Evolutionary conservation across 108 stramenopile genomes (phyloP).

Genomic region (Ochromonas danica): DNA sequence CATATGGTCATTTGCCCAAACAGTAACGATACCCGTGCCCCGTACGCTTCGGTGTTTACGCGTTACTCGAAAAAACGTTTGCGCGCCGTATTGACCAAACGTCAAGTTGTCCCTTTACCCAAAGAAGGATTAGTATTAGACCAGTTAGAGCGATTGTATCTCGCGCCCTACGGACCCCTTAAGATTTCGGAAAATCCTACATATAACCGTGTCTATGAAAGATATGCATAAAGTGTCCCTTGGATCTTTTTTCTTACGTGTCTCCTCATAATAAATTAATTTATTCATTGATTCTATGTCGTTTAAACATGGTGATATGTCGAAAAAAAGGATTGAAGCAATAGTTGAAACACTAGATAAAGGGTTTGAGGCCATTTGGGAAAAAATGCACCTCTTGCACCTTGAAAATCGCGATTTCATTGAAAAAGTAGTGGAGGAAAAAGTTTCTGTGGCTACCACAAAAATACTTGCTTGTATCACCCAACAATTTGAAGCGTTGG

Average conservation of each 20-base stretch:
- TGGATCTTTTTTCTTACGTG: slow-evolving; percentile 16
- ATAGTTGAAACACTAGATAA: slow-evolving; percentile 17
- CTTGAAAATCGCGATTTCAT: slow-evolving; percentile 16
- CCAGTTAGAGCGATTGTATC: slow-evolving; percentile 15
- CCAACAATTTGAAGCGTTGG: slow-evolving; percentile 15
- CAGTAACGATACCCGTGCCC: slow-evolving; percentile 13
- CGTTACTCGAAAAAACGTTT: slow-evolving; percentile 16
- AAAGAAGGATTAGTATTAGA: slow-evolving; percentile 17
- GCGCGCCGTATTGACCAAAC: slow-evolving; percentile 13
- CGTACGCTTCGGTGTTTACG: slow-evolving; percentile 13
- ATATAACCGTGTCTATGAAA: slow-evolving; percentile 17
- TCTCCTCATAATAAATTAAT: slow-evolving; percentile 17
- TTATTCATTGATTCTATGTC: slow-evolving; percentile 17
- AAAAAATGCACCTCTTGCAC: slow-evolving; percentile 15
- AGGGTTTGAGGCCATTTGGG: slow-evolving; percentile 13
- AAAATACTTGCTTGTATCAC: slow-evolving; percentile 17
- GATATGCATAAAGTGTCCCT: slow-evolving; percentile 15
- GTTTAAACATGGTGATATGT: slow-evolving; percentile 17
- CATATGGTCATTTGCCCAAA: slow-evolving; percentile 15
- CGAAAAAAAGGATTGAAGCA: slow-evolving; percentile 16
- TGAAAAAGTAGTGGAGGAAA: slow-evolving; percentile 16
- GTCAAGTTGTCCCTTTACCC: slow-evolving; percentile 14
- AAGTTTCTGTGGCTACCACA: slow-evolving; percentile 15
- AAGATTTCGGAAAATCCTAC: slow-evolving; percentile 16
- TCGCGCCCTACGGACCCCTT: slow-evolving; percentile 12